Evolutionary conservation across 306 rosid species (phyloP), one percentile per base, ranked within the genome.

Genomic region (Rubus idaeus): DNA sequence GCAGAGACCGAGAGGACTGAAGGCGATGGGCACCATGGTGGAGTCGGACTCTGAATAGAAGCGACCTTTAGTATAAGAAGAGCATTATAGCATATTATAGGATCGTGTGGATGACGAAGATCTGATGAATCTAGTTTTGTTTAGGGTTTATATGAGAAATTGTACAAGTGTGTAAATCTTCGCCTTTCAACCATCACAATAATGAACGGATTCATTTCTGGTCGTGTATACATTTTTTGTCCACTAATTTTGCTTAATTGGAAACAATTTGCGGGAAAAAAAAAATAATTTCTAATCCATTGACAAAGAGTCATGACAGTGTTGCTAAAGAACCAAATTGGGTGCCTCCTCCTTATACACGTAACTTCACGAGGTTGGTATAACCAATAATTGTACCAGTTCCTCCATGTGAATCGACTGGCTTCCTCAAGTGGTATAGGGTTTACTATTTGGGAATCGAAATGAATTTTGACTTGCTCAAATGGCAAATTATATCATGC

Each of bases 1-100:
- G 91, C 90, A 94, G 97, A 94, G 93, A 80, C 91, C 98, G 72
- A 88, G 95, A 82, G 97, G 98, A 30, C 81, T 94, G 71, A 92
- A 90, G 86, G 98, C 98, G 51, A 94, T 94, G 98, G 93, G 96
- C 63, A 91, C 83, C 77, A 79, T 90, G 88, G 97, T 90, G 89
- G 97, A 92, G 3, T 89, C 96, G 0, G 97, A 91, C 50, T 91
- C 98, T 6, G 97, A 94, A 68, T 90, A 75, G 42, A 74, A 13
- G 21, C 8, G 5, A 30, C 44, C 10, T 16, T 16, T 58, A 61
- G 78, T 18, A 0, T 40, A 55, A 80, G 44, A 35, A 17, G 49
- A 40, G 75, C 40, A 39, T 55, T 10, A 55, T 50, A 62, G 81
- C 18, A 70, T 64, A 64, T 77, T 81, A 72, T 74, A 78, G 56